Evolutionary conservation across 768 basidiomycete genomes (phyloP), one percentile per base, ranked within the genome.

Genomic region (Grammothele lineata): DNA sequence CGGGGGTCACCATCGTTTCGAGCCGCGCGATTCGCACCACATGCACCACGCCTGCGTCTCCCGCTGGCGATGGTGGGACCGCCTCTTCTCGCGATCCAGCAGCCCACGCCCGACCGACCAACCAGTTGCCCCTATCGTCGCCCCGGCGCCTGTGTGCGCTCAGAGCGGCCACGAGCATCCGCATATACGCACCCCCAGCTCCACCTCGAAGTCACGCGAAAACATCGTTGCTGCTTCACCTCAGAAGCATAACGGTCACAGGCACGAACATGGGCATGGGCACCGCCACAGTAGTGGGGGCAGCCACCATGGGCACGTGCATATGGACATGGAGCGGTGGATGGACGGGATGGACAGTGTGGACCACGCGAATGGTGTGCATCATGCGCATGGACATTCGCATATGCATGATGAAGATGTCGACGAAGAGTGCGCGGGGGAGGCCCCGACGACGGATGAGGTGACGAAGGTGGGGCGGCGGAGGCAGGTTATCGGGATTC

Each of bases 401-500:
- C 51, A 57, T 21, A 11, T 52, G 25, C 43, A 41, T n/a, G 52
- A 51, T 4, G 44, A 11, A 5, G 36, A 42, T 4, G 38, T 40
- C n/a, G 54, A 57, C 27, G 51, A 46, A 24, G 56, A 48, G 42
- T 44, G 45, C 25, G 51, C 24, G 11, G 45, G 42, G 32, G 51
- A 51, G 11, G 18, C 5, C 57, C 57, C 14, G 45, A 40, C n/a
- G 18, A 38, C 26, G 27, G 51, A 55, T 6, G 35, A 36, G 35
- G 35, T 36, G 40, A 41, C 53, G 34, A 50, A 45, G 45, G 44
- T 62, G 10, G 61, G 61, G 23, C 70, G 80, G 45, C 71, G 74
- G 58, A 66, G 84, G 47, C 86, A 88, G 57, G 69, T 92, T 35
- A 75, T 92, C 40, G 83, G 87, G 3, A 83, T 89, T 45, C 67